These are phyloP conservation scores for Kalaharituber pfeilii DNA, from an alignment of 2,329 filamentous ascomycete species.

Conservation along the genomic window DNA sequence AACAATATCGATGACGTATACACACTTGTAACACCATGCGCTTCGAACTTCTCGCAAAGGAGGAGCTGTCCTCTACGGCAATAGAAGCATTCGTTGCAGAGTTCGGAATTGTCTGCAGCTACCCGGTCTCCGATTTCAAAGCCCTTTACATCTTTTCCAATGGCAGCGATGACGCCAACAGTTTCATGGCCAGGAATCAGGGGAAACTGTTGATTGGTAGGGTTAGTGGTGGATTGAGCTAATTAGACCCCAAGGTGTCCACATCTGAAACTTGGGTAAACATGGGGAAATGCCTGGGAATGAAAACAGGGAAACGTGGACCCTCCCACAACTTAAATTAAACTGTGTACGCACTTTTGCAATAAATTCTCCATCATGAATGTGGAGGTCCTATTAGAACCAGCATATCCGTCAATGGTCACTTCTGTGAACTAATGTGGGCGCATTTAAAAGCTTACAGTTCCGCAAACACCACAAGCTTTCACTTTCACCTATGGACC, in stretches of 20 bases:
- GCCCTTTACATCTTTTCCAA: conserved; percentile 41
- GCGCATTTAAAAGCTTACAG: conserved; percentile 20
- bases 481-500: conserved; percentile 40
- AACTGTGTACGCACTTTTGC: conserved; percentile 28
- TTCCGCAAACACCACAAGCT: conserved; percentile 44
- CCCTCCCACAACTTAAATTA: not conserved
- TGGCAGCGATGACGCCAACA: conserved; percentile 44
- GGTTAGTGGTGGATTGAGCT: not conserved
- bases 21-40: conserved; percentile 42
- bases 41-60: conserved; percentile 52
- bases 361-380: conserved; percentile 52
- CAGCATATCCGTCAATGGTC: not conserved
- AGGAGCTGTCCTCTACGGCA: conserved; percentile 50
- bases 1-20: too few relatives aligned
- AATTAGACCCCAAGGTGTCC: conserved; percentile 2
- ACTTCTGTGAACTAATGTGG: too few relatives aligned
- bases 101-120: conserved; percentile 45
- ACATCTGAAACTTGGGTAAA: too few relatives aligned
- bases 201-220: not conserved
- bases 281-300: too few relatives aligned
- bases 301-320: conserved; percentile 1
- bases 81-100: conserved; percentile 57
- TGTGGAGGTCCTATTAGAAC: conserved; percentile 32
- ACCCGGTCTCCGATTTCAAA: conserved; percentile 47
- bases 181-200: conserved; percentile 42